Base-by-base conservation (phyloP, 1,139 yeast genomes). In the Blastobotrys ciferrii region DNA sequence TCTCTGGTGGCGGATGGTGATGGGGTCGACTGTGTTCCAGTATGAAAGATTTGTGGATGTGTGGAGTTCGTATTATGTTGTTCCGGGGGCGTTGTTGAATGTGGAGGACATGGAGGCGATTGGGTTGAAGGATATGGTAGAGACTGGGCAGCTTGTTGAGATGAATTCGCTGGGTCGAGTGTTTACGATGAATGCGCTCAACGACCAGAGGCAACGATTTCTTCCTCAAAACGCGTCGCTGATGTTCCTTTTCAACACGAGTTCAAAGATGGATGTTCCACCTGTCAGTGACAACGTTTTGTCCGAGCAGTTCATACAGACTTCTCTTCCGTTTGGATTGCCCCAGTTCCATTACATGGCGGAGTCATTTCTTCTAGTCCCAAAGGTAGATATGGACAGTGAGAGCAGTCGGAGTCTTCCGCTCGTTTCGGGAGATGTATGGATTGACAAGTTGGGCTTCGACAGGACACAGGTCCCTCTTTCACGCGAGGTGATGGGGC, bases 161-260 rank as follows among this genome's bases (percentile, higher is more conserved):
- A 31, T 51, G 17, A 32, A 49, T 25, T 43, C 51, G 7, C 42
- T 54, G 7, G 60, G 59, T 13, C 51, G 52, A 15, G 30, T 52
- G 4, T 52, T 58, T 31, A 46, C 52, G 9, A 32, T 53, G 39
- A 50, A 48, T 13, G 43, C 52, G 15, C 53, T 57, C 5, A 43
- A 48, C 7, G 52, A 53, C 38, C 51, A 52, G 3, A 35, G 48
- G 2, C 53, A 52, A 1, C 46, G 57, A 12, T 51, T 50, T 12
- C 49, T 60, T n/a, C 64, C 64, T 7, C 31, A 45, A 12, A 53
- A 60, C 40, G 50, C 60, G n/a, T 53, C 60, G 1, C 47, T 60
- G 38, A 37, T 60, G 42, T 59, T 60, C 36, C 43, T 60, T 32
- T 60, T 60, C 50, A 60, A 60, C 53, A 58, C 19, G 50, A 53